Base-by-base conservation (phyloP, 345 rosid species). In the Aquilaria sinensis region DNA sequence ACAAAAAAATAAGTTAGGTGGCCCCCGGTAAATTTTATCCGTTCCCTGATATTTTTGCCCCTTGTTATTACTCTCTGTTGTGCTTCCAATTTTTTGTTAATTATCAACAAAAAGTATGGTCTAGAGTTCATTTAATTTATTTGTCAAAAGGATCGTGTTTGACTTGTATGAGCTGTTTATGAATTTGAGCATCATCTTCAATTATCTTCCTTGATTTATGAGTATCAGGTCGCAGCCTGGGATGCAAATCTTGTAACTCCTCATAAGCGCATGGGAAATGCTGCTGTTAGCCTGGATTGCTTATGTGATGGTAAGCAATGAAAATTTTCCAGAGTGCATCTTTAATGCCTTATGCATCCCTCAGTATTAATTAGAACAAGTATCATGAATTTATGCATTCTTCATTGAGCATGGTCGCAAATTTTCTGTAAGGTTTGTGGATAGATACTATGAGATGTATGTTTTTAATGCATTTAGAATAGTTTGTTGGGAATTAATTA, bases 211-310 rank as follows among this genome's bases (percentile, higher is more conserved):
- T 31, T 56, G 12, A 41, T 3, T 13, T 15, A 12, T 37, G 64
- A 63, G 56, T 69, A 61, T 72, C 80, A 93, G 98, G 80, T 88
- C 67, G 97, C 97, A 72, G 97, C 96, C 76, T 93, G 98, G 98
- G 98, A 93, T 86, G 98, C 96, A 57, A 93, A 93, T 77, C 86
- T 93, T 78, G 84, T 93, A 51, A 74, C 94, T 58, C 98, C 98
- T 45, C 97, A 84, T 75, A 93, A 88, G 73, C 97, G 97, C 64
- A 93, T 93, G 98, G 98, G 97, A 12, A 88, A 93, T 67, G 82
- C 85, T 2, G 76, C 78, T 63, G 46, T 93, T 56, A 63, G 50
- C 73, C 77, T 93, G 69, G 90, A 87, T 53, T 47, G 29, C 68
- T 67, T 88, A 57, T 86, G 89, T 72, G 86, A 93, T 72, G 97